phyloP scores from a whole-genome alignment of 164 flowering plant species.

The Stephania yunnanensis region DNA sequence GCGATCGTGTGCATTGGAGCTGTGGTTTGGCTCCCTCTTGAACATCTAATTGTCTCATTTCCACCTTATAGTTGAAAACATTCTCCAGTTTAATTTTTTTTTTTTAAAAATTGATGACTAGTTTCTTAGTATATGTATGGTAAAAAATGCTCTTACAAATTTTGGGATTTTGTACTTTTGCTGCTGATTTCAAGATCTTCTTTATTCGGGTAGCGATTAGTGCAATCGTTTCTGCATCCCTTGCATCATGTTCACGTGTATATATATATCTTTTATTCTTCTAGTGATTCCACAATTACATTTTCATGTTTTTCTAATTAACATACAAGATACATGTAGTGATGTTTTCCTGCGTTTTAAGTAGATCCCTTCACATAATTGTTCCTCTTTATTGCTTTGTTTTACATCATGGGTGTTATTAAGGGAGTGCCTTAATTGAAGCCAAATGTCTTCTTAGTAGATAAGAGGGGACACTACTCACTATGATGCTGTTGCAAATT shows the following conservation, averaged over 20 bases:
- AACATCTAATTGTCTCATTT: background rate
- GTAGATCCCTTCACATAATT: background rate
- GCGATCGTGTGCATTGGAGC: conserved; percentile 92
- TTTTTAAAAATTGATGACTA: background rate
- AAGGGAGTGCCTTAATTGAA: background rate
- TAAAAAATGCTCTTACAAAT: background rate
- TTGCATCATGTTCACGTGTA: background rate
- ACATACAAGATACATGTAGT: background rate
- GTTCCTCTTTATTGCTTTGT: background rate
- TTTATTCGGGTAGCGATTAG: background rate
- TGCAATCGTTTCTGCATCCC: background rate
- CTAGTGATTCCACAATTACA: background rate
- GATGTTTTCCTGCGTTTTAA: background rate
- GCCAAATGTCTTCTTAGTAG: conserved; percentile 32
- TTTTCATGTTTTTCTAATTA: background rate
- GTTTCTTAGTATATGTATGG: background rate
- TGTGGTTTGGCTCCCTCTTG: conserved; percentile 50
- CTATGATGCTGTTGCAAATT: conserved; percentile 96
- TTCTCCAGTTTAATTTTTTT: background rate
- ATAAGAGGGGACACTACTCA: conserved; percentile 96
- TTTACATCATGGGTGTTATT: background rate
- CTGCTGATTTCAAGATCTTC: background rate
- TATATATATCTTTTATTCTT: background rate
- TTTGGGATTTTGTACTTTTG: background rate
- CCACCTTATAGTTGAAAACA: background rate